These are phyloP conservation scores for Eimeria acervulina DNA, from an alignment of 169 alveolate genomes.

Conservation along the genomic window DNA sequence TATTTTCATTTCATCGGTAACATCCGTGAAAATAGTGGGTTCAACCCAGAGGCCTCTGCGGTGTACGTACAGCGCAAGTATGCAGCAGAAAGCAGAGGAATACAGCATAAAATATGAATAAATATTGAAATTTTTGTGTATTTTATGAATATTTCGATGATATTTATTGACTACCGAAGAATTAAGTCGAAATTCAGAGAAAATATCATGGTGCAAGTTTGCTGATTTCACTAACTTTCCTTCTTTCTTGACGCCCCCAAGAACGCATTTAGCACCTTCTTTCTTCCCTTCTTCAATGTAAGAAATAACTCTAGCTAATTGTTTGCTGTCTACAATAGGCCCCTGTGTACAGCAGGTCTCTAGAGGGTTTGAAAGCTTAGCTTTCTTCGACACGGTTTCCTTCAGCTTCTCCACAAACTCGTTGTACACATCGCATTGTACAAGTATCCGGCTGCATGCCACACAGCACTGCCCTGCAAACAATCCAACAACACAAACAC, in stretches of 20 bases:
- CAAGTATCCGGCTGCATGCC: constrained; percentile 91
- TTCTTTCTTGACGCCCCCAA: constrained; percentile 88
- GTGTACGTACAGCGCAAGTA: neutral
- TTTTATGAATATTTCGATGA: too few relatives aligned
- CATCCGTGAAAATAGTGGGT: constrained; percentile 92
- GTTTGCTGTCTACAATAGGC: constrained; percentile 89
- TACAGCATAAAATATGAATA: neutral
- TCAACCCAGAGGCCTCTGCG: constrained; percentile 88
- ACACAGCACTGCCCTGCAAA: constrained; percentile 90
- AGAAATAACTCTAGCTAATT: constrained; percentile 87
- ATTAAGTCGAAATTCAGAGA: too few relatives aligned
- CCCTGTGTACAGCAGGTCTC: constrained; percentile 90
- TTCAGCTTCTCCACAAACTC: constrained; percentile 87
- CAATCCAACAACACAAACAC: neutral
- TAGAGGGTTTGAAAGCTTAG: constrained; percentile 88
- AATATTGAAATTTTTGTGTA: neutral
- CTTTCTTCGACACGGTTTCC: constrained; percentile 37
- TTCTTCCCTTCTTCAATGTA: constrained; percentile 89
- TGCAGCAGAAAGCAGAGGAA: neutral
- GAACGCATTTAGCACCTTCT: constrained; percentile 90
- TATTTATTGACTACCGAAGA: too few relatives aligned
- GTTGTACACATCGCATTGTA: constrained; percentile 91
- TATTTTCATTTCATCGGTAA: constrained; percentile 90
- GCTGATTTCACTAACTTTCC: constrained; percentile 6
- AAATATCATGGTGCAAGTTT: neutral